Evolutionary conservation across 192 early-diverging fungal genomes (phyloP).

Genomic region (Chytriomyces hyalinus): DNA sequence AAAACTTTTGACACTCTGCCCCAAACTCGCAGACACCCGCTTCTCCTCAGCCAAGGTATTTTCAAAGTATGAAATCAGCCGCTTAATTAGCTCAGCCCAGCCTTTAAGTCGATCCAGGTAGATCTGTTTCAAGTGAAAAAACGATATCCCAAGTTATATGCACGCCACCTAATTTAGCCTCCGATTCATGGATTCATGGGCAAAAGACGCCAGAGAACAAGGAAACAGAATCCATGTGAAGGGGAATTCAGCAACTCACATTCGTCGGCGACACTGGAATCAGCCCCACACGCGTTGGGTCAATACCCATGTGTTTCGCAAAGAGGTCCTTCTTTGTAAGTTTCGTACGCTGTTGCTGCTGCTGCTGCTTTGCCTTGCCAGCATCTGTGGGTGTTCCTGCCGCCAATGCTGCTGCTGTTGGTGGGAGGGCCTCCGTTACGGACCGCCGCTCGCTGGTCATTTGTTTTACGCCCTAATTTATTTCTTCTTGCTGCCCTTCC

Average conservation of each 20-base stretch:
- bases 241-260: conserved; percentile 14
- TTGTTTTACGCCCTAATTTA: no score
- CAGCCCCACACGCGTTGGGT: conserved; percentile 34
- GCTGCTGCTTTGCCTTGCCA: not conserved
- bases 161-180: not conserved
- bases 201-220: not conserved
- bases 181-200: no score
- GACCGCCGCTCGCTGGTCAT: no score
- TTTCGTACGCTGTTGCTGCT: not conserved
- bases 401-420: no score
- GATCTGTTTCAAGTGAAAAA: conserved; percentile 30
- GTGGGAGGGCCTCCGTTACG: no score
- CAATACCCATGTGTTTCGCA: conserved; percentile 1
- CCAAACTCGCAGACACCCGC: conserved; percentile 40
- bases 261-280: conserved; percentile 36
- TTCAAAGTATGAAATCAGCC: conserved; percentile 48
- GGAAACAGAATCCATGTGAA: not conserved
- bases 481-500: no score
- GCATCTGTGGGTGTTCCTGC: not conserved
- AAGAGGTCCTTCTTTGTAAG: not conserved
- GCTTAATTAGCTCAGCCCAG: conserved; percentile 47
- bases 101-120: conserved; percentile 48
- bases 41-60: conserved; percentile 50
- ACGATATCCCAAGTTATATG: not conserved
- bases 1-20: conserved; percentile 28